phyloP scores from a whole-genome alignment of 768 basidiomycete genomes.

The Sarcomyxa edulis region DNA sequence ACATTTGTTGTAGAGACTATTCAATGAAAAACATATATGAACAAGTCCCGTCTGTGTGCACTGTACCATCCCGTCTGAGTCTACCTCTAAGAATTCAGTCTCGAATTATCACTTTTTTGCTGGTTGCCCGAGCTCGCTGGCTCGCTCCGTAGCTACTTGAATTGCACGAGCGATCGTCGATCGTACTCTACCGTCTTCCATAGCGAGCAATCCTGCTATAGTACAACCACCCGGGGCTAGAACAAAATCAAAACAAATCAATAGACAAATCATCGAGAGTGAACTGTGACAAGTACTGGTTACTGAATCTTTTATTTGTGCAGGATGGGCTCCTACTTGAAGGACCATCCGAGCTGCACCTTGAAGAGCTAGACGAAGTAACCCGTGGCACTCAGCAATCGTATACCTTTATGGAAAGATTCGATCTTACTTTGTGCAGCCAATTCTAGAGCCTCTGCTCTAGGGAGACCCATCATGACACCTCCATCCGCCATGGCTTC shows the following conservation, averaged over 20 bases:
- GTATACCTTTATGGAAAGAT: neutral
- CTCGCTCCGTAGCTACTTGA: slow-evolving; percentile 88
- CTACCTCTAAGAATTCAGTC: too few species aligned
- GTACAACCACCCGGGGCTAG: slow-evolving; percentile 97
- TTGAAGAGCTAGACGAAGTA: slow-evolving; percentile 67
- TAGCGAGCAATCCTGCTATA: slow-evolving; percentile 90
- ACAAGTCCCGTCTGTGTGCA: too few species aligned
- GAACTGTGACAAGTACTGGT: slow-evolving; percentile 63
- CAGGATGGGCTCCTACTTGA: slow-evolving; percentile 85
- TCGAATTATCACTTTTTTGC: slow-evolving; percentile 37
- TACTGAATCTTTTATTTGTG: slow-evolving; percentile 95
- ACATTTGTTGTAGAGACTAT: too few species aligned
- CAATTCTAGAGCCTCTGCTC: slow-evolving; percentile 89
- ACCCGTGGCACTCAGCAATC: slow-evolving; percentile 4
- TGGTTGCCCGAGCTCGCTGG: slow-evolving; percentile 78
- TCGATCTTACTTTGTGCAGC: slow-evolving; percentile 82
- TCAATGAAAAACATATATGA: too few species aligned
- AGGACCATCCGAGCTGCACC: slow-evolving; percentile 96
- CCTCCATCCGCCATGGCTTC: slow-evolving; percentile 99
- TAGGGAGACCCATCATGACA: slow-evolving; percentile 98
- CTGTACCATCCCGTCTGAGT: too few species aligned
- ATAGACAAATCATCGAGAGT: neutral
- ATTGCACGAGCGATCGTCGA: slow-evolving; percentile 95
- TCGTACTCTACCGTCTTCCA: slow-evolving; percentile 91
- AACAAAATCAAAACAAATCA: neutral